Evolutionary conservation across 2,329 filamentous ascomycete genomes (phyloP).

Genomic region (Periconia sp.): DNA sequence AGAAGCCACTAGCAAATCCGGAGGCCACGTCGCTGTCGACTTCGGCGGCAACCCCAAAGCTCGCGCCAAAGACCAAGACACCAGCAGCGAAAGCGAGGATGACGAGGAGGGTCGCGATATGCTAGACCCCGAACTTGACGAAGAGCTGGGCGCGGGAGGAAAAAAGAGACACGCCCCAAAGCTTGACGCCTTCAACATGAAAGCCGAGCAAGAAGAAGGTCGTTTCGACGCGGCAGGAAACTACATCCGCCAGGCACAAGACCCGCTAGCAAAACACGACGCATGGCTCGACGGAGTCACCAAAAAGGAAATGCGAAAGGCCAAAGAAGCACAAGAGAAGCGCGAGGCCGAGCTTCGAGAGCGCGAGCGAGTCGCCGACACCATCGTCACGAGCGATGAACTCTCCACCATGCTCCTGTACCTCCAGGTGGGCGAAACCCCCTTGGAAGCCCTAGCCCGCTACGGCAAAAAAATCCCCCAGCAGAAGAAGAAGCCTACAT

Average conservation of each 20-base stretch:
- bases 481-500: constrained; percentile 49
- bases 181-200: constrained; percentile 95
- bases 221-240: constrained; percentile 90
- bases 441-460: constrained; percentile 82
- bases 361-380: constrained; percentile 73
- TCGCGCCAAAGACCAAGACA: constrained; percentile 51
- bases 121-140: constrained; percentile 70
- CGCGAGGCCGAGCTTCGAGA: constrained; percentile 75
- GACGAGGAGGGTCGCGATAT: constrained; percentile 68
- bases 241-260: constrained; percentile 83
- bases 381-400: constrained; percentile 71
- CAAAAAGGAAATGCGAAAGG: constrained; percentile 89
- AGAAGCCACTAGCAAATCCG: constrained; percentile 70
- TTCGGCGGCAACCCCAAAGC: constrained; percentile 49
- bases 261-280: constrained; percentile 89
- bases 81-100: constrained; percentile 61
- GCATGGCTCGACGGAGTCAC: constrained; percentile 88
- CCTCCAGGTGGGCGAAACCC: constrained; percentile 80
- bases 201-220: constrained; percentile 85
- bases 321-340: constrained; percentile 83
- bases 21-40: constrained; percentile 65
- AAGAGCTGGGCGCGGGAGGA: constrained; percentile 85
- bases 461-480: constrained; percentile 65
- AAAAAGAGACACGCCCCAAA: constrained; percentile 93
- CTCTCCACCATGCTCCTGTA: constrained; percentile 71